phyloP scores from a whole-genome alignment of 225 moss, liverwort and hornwort genomes.

The Asterella californica region DNA sequence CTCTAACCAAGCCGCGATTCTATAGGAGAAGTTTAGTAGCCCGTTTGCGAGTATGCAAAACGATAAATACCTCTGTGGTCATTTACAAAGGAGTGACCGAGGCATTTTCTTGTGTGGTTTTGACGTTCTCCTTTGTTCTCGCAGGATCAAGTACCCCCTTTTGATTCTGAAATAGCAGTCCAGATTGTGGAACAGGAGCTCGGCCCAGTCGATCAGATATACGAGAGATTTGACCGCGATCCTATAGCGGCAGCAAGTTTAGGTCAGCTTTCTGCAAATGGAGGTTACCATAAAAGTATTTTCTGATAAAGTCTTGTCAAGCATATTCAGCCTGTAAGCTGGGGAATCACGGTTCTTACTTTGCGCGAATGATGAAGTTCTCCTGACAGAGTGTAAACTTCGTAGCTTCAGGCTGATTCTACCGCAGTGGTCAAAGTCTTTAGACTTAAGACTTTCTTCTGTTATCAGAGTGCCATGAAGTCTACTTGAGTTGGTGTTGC shows the following conservation, averaged over 20 bases:
- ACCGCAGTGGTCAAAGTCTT: too few species aligned
- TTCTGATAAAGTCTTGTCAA: not conserved
- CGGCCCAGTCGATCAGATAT: constrained; percentile 76
- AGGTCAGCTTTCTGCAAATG: constrained; percentile 38
- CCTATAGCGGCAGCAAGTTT: constrained; percentile 99
- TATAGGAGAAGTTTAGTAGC: not conserved
- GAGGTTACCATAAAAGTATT: not conserved
- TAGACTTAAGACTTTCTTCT: too few species aligned
- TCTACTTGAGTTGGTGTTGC: too few species aligned
- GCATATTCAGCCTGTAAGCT: not conserved
- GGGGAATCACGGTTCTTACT: too few species aligned
- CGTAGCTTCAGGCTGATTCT: too few species aligned
- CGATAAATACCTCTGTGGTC: not conserved
- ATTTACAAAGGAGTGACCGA: not conserved
- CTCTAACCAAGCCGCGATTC: not conserved
- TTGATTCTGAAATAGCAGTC: constrained; percentile 79
- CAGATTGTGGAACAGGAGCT: constrained; percentile 86
- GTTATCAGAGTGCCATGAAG: too few species aligned
- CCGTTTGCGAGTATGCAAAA: too few species aligned
- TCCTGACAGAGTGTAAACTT: too few species aligned
- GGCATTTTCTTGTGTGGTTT: not conserved
- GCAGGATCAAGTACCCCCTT: constrained; percentile 98
- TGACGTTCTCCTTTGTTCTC: not conserved
- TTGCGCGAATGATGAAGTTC: too few species aligned
- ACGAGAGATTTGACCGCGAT: constrained; percentile 85